Evolutionary conservation across 495 filamentous ascomycete genomes (phyloP).

Genomic region (Penicillium malachiteum): DNA sequence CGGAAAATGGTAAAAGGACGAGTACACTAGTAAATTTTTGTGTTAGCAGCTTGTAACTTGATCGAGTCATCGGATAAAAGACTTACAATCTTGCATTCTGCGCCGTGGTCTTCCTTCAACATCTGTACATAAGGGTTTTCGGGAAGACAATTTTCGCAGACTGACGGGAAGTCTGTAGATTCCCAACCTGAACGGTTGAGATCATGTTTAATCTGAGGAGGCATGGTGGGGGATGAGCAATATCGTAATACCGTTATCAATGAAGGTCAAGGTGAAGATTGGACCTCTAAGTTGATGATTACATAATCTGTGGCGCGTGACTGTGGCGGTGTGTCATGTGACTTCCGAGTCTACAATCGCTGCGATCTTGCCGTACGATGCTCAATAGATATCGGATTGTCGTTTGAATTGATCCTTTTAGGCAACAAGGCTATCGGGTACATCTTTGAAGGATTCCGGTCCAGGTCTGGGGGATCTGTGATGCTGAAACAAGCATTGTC

Average conservation of each 20-base stretch:
- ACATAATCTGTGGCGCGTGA: conserved; percentile 1
- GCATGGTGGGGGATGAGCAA: conserved; percentile 21
- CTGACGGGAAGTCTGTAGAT: conserved; percentile 71
- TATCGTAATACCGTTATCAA: neutral
- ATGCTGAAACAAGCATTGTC: neutral
- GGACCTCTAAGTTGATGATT: neutral
- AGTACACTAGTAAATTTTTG: conserved; percentile 59
- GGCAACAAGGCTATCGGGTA: neutral
- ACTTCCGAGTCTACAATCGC: neutral
- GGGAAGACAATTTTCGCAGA: conserved; percentile 79
- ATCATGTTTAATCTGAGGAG: conserved; percentile 86
- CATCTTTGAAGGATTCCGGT: neutral
- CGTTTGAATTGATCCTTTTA: neutral
- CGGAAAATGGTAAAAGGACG: conserved; percentile 94
- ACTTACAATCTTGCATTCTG: conserved; percentile 59
- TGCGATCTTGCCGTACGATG: neutral
- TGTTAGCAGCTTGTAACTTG: conserved; percentile 2
- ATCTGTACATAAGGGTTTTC: conserved; percentile 98
- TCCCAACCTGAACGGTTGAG: conserved; percentile 96
- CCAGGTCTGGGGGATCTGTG: neutral
- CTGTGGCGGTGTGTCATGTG: conserved; percentile 11
- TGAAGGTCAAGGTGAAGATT: neutral
- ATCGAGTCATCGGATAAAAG: neutral
- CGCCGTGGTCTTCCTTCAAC: conserved; percentile 92
- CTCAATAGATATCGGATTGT: neutral